Conservation (phyloP, 2,329 filamentous ascomycete genomes). For the Ceratocystis ficicola region DNA sequence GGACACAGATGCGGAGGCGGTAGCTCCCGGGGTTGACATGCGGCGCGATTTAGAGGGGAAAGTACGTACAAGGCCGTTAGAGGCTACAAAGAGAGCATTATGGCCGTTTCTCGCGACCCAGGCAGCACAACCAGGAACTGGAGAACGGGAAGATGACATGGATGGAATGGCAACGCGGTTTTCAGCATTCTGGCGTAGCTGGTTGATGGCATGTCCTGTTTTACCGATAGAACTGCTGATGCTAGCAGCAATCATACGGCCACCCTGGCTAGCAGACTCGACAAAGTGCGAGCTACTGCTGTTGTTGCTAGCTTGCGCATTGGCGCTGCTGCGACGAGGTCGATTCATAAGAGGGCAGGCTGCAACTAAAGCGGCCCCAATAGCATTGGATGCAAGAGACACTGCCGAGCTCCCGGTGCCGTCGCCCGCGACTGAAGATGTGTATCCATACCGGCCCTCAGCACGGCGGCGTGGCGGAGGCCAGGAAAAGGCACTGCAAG, state of each 20-base stretch:
- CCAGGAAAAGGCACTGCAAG: constrained; percentile 72
- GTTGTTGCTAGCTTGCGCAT: constrained; percentile 2
- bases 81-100: constrained; percentile 52
- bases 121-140: constrained; percentile 47
- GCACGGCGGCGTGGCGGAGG: constrained; percentile 54
- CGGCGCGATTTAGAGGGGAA: constrained; percentile 50
- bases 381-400: constrained; percentile 56
- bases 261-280: constrained; percentile 55
- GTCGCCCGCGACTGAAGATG: constrained; percentile 30
- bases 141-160: constrained; percentile 35
- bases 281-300: constrained; percentile 21
- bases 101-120: constrained; percentile 53
- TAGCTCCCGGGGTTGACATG: constrained; percentile 37
- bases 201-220: constrained; percentile 56
- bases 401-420: constrained; percentile 46
- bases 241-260: constrained; percentile 58
- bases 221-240: constrained; percentile 64
- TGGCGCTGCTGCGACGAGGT: constrained; percentile 31
- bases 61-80: constrained; percentile 52
- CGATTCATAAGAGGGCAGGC: constrained; percentile 48
- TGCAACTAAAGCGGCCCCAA: constrained; percentile 54
- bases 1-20: neutral
- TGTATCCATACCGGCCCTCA: constrained; percentile 33
- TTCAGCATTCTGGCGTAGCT: constrained; percentile 61
- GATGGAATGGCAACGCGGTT: constrained; percentile 59